Percentiles rank a stretch among this genome's conserved stretches.
phyloP scores from a whole-genome alignment of 495 filamentous ascomycete genomes.

The Neurospora intermedia region DNA sequence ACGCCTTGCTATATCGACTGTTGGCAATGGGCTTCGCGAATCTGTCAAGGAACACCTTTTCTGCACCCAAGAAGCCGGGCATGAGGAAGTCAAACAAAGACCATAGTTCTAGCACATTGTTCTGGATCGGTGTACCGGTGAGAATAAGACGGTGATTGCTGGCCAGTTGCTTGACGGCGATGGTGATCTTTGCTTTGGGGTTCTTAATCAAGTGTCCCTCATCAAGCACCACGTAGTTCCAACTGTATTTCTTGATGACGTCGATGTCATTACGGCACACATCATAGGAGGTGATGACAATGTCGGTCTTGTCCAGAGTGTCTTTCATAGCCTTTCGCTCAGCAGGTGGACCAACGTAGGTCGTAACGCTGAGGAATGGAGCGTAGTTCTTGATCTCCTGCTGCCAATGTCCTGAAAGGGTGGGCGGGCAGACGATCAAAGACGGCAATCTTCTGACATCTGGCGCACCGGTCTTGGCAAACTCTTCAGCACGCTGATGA shows the following conservation, averaged over 20 bases:
- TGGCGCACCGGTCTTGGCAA: constrained; percentile 58
- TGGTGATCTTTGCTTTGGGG: constrained; percentile 82
- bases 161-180: constrained; percentile 75
- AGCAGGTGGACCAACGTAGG: constrained; percentile 79
- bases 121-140: constrained; percentile 96
- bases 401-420: constrained; percentile 97
- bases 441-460: constrained; percentile 78
- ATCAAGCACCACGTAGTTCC: constrained; percentile 96
- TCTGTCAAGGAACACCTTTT: constrained; percentile 94
- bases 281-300: constrained; percentile 96
- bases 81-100: constrained; percentile 97
- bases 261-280: constrained; percentile 92
- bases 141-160: constrained; percentile 94
- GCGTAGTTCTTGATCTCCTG: constrained; percentile 93
- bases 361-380: constrained; percentile 78
- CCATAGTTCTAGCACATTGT: constrained; percentile 94
- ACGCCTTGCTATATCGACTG: constrained; percentile 88
- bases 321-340: constrained; percentile 61
- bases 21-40: constrained; percentile 97
- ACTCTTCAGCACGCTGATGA: constrained; percentile 85
- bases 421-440: constrained; percentile 90
- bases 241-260: constrained; percentile 67
- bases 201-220: constrained; percentile 99
- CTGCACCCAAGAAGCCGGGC: constrained; percentile 96
- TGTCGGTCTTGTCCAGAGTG: constrained; percentile 62